Evolutionary conservation across 768 basidiomycete genomes (phyloP).

Genomic region (Termitomyces sp.): DNA sequence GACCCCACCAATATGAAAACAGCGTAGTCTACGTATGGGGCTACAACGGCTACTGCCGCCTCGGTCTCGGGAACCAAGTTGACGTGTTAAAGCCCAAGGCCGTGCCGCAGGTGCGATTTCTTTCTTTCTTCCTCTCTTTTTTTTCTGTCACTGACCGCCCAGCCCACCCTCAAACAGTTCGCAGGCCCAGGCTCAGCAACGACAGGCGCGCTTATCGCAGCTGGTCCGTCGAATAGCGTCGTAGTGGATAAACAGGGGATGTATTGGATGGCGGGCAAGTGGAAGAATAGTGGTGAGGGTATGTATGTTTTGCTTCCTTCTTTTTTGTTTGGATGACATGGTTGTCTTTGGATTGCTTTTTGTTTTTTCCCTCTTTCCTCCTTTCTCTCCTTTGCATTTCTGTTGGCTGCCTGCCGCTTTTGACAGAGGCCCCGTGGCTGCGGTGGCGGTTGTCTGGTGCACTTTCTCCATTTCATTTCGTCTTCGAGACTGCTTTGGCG

Average conservation of each 20-base stretch:
- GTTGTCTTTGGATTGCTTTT: neutral
- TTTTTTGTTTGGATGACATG: neutral
- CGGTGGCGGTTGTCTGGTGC: no score
- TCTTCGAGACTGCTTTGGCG: neutral
- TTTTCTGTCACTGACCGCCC: no score
- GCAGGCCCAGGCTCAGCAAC: constrained; percentile 64
- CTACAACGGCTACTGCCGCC: constrained; percentile 86
- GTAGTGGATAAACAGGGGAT: constrained; percentile 83
- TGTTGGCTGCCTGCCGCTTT: no score
- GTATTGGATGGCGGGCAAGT: constrained; percentile 89
- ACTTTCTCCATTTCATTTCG: neutral
- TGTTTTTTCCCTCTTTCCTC: neutral
- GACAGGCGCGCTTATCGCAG: constrained; percentile 61
- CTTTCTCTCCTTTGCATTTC: neutral
- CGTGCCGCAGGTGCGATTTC: constrained; percentile 64
- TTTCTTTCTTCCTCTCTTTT: neutral
- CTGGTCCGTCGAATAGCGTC: constrained; percentile 82
- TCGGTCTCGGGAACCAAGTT: constrained; percentile 84
- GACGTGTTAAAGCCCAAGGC: constrained; percentile 77
- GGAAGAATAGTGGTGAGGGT: constrained; percentile 96
- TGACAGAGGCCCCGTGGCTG: no score
- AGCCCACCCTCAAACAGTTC: constrained; percentile 42
- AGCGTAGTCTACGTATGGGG: constrained; percentile 86
- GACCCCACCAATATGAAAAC: neutral
- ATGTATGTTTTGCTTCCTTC: constrained; percentile 6